phyloP scores from a whole-genome alignment of 805 yeast genomes.

The Lipomyces starkeyi region DNA sequence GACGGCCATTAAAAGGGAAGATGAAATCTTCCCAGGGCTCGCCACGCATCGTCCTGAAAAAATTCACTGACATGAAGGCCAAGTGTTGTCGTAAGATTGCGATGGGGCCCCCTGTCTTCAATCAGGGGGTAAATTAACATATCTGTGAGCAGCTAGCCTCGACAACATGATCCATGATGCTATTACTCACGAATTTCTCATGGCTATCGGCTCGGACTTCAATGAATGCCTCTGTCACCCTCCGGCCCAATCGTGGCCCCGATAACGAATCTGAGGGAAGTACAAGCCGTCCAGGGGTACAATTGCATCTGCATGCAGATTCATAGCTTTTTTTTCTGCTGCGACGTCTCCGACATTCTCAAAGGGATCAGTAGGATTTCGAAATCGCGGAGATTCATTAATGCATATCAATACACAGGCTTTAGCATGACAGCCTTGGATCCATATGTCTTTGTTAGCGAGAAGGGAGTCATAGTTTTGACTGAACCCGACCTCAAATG shows the following conservation, averaged over 20 bases:
- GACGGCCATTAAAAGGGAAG: no score
- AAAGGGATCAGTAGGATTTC: not conserved
- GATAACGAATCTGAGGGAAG: not conserved
- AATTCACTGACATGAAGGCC: not conserved
- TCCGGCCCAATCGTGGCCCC: not conserved
- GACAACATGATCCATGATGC: not conserved
- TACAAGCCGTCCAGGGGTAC: not conserved
- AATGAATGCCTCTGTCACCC: not conserved
- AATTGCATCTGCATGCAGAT: not conserved
- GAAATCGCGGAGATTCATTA: not conserved
- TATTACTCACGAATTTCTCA: not conserved
- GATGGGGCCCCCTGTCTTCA: not conserved
- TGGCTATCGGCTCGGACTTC: conserved; percentile 1
- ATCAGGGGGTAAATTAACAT: not conserved
- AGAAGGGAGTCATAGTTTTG: not conserved
- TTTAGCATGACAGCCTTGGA: conserved; percentile 2
- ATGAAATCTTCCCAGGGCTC: not conserved
- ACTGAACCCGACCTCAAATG: conserved; percentile 1
- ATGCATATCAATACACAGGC: not conserved
- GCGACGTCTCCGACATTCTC: conserved; percentile 2
- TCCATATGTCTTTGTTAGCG: not conserved
- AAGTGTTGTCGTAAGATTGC: not conserved
- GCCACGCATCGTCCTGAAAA: not conserved
- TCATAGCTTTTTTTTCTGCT: not conserved
- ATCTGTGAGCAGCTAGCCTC: not conserved